phyloP scores from a whole-genome alignment of 2,329 filamentous ascomycete species.

The Ophiosphaerella herpotricha region DNA sequence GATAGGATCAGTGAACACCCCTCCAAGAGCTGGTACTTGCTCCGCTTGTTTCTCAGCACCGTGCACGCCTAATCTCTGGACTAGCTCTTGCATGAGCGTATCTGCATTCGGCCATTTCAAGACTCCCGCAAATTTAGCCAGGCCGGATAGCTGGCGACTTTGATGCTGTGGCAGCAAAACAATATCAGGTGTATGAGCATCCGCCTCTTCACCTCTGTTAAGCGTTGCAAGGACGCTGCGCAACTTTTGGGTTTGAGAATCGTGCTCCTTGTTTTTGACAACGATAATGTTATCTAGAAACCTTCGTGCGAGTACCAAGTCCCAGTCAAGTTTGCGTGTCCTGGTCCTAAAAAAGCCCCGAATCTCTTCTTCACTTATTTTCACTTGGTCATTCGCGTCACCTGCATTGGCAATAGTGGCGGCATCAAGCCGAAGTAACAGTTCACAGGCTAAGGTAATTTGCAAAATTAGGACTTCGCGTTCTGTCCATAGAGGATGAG shows the following conservation, averaged over 20 bases:
- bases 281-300: conserved; percentile 59
- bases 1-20: conserved; percentile 28
- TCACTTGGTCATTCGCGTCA: conserved; percentile 45
- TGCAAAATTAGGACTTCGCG: conserved; percentile 61
- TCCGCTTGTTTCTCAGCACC: conserved; percentile 18
- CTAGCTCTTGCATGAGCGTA: conserved; percentile 44
- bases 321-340: conserved; percentile 61
- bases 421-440: conserved; percentile 59
- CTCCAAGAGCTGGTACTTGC: conserved; percentile 23
- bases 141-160: conserved; percentile 53
- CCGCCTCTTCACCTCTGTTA: conserved; percentile 21
- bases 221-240: conserved; percentile 38
- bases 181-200: conserved; percentile 28
- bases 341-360: conserved; percentile 53
- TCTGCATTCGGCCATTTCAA: conserved; percentile 56
- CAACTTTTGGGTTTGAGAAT: conserved; percentile 21
- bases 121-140: conserved; percentile 56
- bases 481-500: conserved; percentile 43
- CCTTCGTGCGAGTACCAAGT: conserved; percentile 57
- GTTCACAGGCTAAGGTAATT: conserved; percentile 58
- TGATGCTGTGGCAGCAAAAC: conserved; percentile 43
- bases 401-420: conserved; percentile 39
- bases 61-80: conserved; percentile 39
- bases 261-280: conserved; percentile 28
- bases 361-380: conserved; percentile 51